These are phyloP conservation scores for Striga hermonthica DNA, from an alignment of 305 asterid species.

Conservation along the genomic window DNA sequence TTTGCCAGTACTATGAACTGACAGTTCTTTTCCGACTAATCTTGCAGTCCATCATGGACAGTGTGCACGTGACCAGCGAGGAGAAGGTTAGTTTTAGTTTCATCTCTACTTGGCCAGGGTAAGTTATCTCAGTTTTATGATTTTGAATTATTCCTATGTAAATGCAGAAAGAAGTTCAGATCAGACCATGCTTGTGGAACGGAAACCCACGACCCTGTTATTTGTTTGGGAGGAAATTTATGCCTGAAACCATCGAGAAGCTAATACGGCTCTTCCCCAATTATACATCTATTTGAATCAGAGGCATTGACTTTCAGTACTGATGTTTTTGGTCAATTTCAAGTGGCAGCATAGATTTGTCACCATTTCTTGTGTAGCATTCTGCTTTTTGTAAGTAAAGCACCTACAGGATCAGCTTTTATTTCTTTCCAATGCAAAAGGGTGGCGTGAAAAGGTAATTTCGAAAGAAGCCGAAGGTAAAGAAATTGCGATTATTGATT, in stretches of 20 bases:
- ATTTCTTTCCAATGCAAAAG: slow-evolving; percentile 34
- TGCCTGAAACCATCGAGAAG: slow-evolving; percentile 73
- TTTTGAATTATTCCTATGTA: neutral
- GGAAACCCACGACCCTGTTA: slow-evolving; percentile 80
- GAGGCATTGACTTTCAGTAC: slow-evolving; percentile 30
- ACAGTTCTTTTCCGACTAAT: slow-evolving; percentile 22
- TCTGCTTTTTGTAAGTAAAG: slow-evolving; percentile 40
- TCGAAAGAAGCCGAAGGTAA: slow-evolving; percentile 33
- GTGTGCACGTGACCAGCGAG: slow-evolving; percentile 81
- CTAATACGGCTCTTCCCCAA: slow-evolving; percentile 66
- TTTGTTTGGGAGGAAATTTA: slow-evolving; percentile 85
- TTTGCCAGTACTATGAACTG: slow-evolving; percentile 4
- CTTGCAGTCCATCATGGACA: slow-evolving; percentile 71
- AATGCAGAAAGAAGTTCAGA: slow-evolving; percentile 59
- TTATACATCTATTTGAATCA: slow-evolving; percentile 60
- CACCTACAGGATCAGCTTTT: slow-evolving; percentile 32
- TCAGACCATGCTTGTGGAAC: slow-evolving; percentile 74
- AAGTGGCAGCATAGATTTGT: slow-evolving; percentile 33
- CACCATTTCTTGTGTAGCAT: slow-evolving; percentile 45
- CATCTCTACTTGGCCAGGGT: neutral
- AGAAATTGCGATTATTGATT: slow-evolving; percentile 34
- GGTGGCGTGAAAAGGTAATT: slow-evolving; percentile 39
- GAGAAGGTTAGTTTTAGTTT: slow-evolving; percentile 48
- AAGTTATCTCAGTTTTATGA: slow-evolving; percentile 20
- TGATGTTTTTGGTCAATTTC: slow-evolving; percentile 61